A percentile compares a stretch with the other conserved stretches of the same genome.
Conservation (phyloP, 2,329 filamentous ascomycete species). For the Cryphonectria nitschkei region DNA sequence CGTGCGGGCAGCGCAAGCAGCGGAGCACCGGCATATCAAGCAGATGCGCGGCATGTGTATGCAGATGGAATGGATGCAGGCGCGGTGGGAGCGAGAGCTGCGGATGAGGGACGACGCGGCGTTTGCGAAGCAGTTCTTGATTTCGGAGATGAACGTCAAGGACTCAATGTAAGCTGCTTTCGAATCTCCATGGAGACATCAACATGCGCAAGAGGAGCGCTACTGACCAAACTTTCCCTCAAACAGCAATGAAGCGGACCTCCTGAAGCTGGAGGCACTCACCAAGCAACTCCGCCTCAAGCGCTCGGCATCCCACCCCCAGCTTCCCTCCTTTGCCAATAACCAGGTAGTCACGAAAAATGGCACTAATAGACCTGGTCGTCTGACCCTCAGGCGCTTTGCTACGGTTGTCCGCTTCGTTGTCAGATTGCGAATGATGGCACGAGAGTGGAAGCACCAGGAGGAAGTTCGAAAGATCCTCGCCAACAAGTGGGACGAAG, state of each 20-base stretch:
- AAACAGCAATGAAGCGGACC: slow-evolving; percentile 85
- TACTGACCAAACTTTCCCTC: slow-evolving; percentile 13
- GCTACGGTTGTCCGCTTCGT: slow-evolving; percentile 56
- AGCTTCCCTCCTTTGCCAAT: slow-evolving; percentile 36
- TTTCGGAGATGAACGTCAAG: slow-evolving; percentile 79
- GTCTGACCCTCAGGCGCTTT: slow-evolving; percentile 48
- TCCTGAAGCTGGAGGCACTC: slow-evolving; percentile 83
- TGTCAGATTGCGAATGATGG: slow-evolving; percentile 53
- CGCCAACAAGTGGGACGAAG: slow-evolving; percentile 49
- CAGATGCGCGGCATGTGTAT: slow-evolving; percentile 82
- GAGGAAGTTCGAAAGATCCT: slow-evolving; percentile 54
- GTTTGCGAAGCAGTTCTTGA: slow-evolving; percentile 84
- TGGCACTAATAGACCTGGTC: slow-evolving; percentile 16
- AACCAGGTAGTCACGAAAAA: slow-evolving; percentile 20
- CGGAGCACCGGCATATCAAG: slow-evolving; percentile 71
- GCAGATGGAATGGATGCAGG: slow-evolving; percentile 90
- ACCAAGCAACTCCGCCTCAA: slow-evolving; percentile 60
- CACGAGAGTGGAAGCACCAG: slow-evolving; percentile 54
- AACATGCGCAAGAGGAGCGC: neutral
- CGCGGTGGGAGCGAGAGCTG: slow-evolving; percentile 78
- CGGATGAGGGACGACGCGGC: slow-evolving; percentile 78
- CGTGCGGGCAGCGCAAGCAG: slow-evolving; percentile 60
- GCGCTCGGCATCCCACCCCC: slow-evolving; percentile 32
- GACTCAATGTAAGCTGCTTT: slow-evolving; percentile 44
- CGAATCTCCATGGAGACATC: neutral